Percentiles rank a stretch among this genome's conserved stretches.
These are phyloP conservation scores for Hypoxylon fuscum DNA, from an alignment of 495 filamentous ascomycete species.

Conservation along the genomic window DNA sequence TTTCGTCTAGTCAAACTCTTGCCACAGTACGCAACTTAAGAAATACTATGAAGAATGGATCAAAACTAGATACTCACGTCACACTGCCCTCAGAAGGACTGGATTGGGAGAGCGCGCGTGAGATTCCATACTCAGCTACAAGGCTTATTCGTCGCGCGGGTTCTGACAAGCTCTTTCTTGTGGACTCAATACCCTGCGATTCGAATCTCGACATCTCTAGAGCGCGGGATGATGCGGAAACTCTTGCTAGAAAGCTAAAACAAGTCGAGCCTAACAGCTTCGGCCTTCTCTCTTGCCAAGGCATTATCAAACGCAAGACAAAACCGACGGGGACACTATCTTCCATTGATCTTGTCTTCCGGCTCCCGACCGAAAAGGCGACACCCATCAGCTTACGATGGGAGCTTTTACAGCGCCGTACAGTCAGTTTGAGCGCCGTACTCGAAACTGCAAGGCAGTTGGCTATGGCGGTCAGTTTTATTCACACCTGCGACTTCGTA, in stretches of 20 bases:
- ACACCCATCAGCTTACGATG: neutral
- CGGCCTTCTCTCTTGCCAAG: neutral
- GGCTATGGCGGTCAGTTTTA: slow-evolving; percentile 52
- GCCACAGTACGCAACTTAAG: neutral
- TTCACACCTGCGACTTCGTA: slow-evolving; percentile 59
- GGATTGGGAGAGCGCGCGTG: neutral
- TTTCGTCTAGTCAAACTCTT: neutral
- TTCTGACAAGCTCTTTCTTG: neutral
- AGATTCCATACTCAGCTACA: neutral
- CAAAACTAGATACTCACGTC: neutral
- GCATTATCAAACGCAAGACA: neutral
- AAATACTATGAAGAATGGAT: neutral
- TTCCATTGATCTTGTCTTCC: neutral
- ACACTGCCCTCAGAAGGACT: neutral
- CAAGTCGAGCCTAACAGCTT: neutral
- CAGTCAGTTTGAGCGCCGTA: neutral
- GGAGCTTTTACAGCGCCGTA: neutral
- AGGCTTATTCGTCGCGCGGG: neutral
- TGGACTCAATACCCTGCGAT: neutral
- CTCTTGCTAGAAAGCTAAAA: neutral
- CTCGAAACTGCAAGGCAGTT: slow-evolving; percentile 31
- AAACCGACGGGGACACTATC: neutral
- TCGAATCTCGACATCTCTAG: neutral
- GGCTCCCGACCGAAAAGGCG: neutral
- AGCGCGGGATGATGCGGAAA: neutral